These are phyloP conservation scores for Cryptococcus floricola DNA, from an alignment of 1,284 basidiomycete genomes.

Conservation along the genomic window DNA sequence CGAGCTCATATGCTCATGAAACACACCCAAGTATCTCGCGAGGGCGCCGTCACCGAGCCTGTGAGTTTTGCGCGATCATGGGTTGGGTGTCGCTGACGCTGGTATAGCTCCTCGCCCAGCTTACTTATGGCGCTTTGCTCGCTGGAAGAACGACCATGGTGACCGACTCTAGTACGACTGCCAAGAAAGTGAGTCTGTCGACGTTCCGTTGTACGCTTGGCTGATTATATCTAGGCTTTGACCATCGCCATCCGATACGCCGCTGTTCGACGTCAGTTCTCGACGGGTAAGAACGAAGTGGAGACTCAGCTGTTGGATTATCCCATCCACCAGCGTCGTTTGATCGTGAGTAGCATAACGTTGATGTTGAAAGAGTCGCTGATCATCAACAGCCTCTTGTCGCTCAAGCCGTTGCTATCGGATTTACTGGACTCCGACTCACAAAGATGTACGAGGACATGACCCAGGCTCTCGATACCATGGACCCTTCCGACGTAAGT, in stretches of 20 bases:
- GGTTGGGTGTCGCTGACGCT: constrained; percentile 25
- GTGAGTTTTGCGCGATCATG: constrained; percentile 14
- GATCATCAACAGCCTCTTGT: constrained; percentile 49
- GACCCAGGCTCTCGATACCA: constrained; percentile 53
- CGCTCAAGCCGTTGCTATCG: constrained; percentile 57
- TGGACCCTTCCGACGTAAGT: constrained; percentile 52
- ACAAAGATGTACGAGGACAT: constrained; percentile 51
- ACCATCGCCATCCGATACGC: constrained; percentile 58
- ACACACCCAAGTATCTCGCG: constrained; percentile 55
- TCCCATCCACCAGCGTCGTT: constrained; percentile 58
- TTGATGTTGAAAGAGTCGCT: constrained; percentile 6
- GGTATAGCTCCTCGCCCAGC: constrained; percentile 53
- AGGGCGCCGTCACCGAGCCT: constrained; percentile 49
- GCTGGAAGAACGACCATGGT: constrained; percentile 57
- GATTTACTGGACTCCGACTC: constrained; percentile 54
- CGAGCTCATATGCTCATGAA: constrained; percentile 59
- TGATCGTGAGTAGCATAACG: constrained; percentile 43
- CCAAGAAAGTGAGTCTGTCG: constrained; percentile 50
- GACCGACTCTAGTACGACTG: constrained; percentile 54
- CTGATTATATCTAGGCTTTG: constrained; percentile 44
- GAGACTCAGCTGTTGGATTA: constrained; percentile 59
- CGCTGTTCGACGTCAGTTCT: constrained; percentile 57
- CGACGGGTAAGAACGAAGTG: constrained; percentile 47
- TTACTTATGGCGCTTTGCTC: constrained; percentile 59
- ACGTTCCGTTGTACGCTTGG: not conserved